Evolutionary conservation across 768 basidiomycete species (phyloP).

Genomic region (Phlegmacium glaucopus): DNA sequence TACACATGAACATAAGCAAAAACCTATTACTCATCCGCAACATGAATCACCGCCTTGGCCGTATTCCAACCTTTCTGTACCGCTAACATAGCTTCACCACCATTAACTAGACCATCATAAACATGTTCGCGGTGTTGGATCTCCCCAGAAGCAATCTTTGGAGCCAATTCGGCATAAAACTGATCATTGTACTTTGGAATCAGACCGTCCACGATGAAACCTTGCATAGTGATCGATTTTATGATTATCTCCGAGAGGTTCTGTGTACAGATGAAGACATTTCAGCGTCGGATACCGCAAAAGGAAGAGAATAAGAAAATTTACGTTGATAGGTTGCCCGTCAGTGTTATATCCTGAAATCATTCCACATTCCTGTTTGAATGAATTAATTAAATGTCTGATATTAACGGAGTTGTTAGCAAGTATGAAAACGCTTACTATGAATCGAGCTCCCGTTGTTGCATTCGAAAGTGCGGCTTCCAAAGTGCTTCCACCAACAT

Average conservation of each 20-base stretch:
- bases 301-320: background rate
- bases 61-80: constrained; percentile 29
- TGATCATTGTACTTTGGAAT: constrained; percentile 30
- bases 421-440: constrained; percentile 32
- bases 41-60: constrained; percentile 26
- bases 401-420: background rate
- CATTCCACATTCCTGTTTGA: constrained; percentile 39
- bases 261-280: constrained; percentile 12
- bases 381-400: background rate
- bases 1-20: too few species aligned
- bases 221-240: constrained; percentile 35
- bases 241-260: constrained; percentile 33
- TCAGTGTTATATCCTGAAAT: constrained; percentile 35
- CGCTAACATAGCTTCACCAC: constrained; percentile 27
- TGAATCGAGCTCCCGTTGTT: constrained; percentile 39
- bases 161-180: constrained; percentile 40
- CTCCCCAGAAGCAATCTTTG: constrained; percentile 37
- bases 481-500: constrained; percentile 58
- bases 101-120: constrained; percentile 35
- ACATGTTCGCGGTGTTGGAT: constrained; percentile 44
- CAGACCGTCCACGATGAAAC: constrained; percentile 31
- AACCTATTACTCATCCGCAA: constrained; percentile 21
- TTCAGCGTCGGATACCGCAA: background rate
- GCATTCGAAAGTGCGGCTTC: constrained; percentile 51
- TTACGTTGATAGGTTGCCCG: constrained; percentile 24